Conservation (phyloP, 78 protist genomes). For the Polysphondylium violaceum region DNA sequence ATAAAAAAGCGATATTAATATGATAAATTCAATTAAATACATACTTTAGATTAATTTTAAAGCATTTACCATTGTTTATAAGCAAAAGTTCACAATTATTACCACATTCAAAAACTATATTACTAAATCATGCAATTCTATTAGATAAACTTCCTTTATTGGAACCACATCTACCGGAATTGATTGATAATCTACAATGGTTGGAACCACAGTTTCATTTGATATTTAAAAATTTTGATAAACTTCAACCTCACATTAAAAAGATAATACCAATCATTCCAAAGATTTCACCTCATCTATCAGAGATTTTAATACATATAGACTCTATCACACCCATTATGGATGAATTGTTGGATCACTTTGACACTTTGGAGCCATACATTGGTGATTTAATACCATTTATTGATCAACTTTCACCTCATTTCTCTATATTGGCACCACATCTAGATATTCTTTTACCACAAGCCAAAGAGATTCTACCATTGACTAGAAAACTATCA, state of each 20-base stretch:
- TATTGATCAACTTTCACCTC: constrained; percentile 13
- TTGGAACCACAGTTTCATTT: constrained; percentile 31
- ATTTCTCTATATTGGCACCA: constrained; percentile 16
- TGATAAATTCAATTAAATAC: background rate
- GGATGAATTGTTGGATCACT: constrained; percentile 11
- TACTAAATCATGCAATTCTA: constrained; percentile 18
- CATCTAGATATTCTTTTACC: constrained; percentile 21
- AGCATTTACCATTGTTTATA: background rate
- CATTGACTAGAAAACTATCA: background rate
- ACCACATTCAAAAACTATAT: constrained; percentile 18
- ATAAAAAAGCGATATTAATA: no score
- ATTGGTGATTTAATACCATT: constrained; percentile 18
- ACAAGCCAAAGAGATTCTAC: constrained; percentile 2
- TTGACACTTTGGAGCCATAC: constrained; percentile 26
- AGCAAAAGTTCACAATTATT: background rate
- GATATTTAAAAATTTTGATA: constrained; percentile 28
- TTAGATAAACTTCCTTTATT: constrained; percentile 39
- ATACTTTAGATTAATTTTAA: constrained; percentile 6
- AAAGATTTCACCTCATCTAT: constrained; percentile 7
- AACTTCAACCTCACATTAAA: constrained; percentile 5
- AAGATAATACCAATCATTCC: background rate
- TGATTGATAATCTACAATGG: constrained; percentile 9
- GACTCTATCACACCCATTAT: constrained; percentile 20
- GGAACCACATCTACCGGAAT: background rate
- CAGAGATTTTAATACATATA: constrained; percentile 4